phyloP scores from a whole-genome alignment of 768 basidiomycete species.

The Plicaturopsis crispa region DNA sequence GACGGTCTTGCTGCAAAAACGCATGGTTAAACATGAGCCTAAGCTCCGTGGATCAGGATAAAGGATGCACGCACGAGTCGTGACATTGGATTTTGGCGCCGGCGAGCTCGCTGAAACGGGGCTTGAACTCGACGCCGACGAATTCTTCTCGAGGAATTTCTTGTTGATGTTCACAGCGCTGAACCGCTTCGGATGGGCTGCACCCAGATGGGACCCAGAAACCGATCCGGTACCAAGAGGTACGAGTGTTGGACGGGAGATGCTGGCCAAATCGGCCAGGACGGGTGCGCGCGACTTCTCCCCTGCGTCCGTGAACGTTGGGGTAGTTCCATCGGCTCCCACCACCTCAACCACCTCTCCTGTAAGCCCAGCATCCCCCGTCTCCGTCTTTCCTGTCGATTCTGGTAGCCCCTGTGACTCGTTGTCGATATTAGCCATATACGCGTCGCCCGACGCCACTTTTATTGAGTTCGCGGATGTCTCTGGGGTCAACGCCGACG shows the following conservation, averaged over 20 bases:
- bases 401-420: slow-evolving; percentile 36
- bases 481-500: too few relatives aligned
- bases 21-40: slow-evolving; percentile 12
- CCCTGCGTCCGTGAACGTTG: too few relatives aligned
- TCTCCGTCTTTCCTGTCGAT: slow-evolving; percentile 32
- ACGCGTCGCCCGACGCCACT: slow-evolving; percentile 69
- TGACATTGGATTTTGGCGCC: slow-evolving; percentile 41
- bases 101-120: slow-evolving; percentile 35
- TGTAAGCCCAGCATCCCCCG: slow-evolving; percentile 8
- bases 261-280: slow-evolving; percentile 15
- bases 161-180: slow-evolving; percentile 90
- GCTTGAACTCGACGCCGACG: slow-evolving; percentile 42
- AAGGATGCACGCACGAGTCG: slow-evolving; percentile 38
- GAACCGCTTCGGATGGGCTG: slow-evolving; percentile 71
- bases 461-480: slow-evolving; percentile 25
- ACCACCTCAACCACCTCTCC: too few relatives aligned
- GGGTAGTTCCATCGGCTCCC: too few relatives aligned
- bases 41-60: slow-evolving; percentile 2
- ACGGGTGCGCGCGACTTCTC: too few relatives aligned
- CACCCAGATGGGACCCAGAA: slow-evolving; percentile 1
- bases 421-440: slow-evolving; percentile 66
- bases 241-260: slow-evolving; percentile 36
- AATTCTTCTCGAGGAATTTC: slow-evolving; percentile 91
- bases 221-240: slow-evolving; percentile 25
- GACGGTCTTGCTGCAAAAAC: slow-evolving; percentile 44